Conservation (phyloP, 352 stramenopile species). For the Thraustochytrium striatum region DNA sequence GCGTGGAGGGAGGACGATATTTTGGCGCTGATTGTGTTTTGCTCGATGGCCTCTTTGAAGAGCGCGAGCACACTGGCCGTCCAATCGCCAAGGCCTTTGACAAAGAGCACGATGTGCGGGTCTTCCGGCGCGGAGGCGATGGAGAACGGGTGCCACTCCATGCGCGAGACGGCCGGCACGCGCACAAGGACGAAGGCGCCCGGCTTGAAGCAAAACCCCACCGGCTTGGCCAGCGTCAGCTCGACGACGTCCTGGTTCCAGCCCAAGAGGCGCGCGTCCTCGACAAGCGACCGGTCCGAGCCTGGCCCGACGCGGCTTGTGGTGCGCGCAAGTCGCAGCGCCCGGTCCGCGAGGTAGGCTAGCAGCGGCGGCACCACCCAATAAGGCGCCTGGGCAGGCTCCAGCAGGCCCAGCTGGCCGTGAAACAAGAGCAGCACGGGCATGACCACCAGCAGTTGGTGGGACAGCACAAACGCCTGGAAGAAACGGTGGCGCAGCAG, state of each 20-base stretch:
- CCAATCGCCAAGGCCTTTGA: background rate
- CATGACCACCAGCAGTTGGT: slow-evolving; percentile 52
- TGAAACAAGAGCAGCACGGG: slow-evolving; percentile 50
- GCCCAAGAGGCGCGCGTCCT: background rate
- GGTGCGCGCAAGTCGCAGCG: background rate
- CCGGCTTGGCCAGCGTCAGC: background rate
- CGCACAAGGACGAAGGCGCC: background rate
- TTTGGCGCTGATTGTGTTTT: background rate
- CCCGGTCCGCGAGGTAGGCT: slow-evolving; percentile 18
- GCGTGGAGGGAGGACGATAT: background rate
- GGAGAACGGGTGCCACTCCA: slow-evolving; percentile 23
- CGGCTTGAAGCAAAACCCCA: background rate
- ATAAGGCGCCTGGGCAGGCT: slow-evolving; percentile 50
- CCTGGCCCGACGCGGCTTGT: background rate
- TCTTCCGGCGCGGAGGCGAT: slow-evolving; percentile 5
- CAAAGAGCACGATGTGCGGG: background rate
- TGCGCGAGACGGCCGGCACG: background rate
- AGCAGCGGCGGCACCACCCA: slow-evolving; percentile 51
- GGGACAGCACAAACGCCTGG: slow-evolving; percentile 48
- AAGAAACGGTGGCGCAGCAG: slow-evolving; percentile 42
- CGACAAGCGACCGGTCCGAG: background rate
- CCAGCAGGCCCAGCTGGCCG: slow-evolving; percentile 46
- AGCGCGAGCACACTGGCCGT: background rate
- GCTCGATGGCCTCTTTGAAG: background rate
- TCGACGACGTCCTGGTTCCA: background rate